phyloP scores from a whole-genome alignment of 2,329 filamentous ascomycete species.

The Ophiocordyceps sinensis region DNA sequence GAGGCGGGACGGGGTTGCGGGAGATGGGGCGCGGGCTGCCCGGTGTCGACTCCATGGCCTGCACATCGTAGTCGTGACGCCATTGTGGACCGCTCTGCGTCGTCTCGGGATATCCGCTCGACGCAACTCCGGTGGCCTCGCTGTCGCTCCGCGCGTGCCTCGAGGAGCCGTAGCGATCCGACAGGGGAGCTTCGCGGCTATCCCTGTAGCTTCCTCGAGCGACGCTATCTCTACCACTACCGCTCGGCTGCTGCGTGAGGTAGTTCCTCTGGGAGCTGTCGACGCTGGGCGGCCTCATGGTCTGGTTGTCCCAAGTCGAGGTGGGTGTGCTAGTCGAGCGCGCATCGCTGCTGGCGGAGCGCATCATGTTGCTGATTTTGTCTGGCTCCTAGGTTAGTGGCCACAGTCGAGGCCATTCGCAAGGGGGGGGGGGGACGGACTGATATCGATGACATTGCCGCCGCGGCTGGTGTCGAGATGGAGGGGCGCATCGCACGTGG shows the following conservation, averaged over 20 bases:
- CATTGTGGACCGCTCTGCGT: constrained; percentile 55
- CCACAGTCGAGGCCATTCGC: constrained; percentile 6
- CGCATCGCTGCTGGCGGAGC: constrained; percentile 56
- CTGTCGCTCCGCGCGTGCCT: constrained; percentile 67
- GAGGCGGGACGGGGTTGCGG: constrained; percentile 79
- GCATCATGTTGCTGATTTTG: constrained; percentile 87
- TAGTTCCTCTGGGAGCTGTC: constrained; percentile 22
- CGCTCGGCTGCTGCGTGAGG: constrained; percentile 16
- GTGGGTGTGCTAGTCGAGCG: constrained; percentile 37
- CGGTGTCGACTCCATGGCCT: constrained; percentile 84
- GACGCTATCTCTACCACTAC: constrained; percentile 14
- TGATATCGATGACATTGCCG: constrained; percentile 83
- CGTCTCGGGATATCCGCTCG: constrained; percentile 67
- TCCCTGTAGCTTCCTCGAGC: constrained; percentile 30
- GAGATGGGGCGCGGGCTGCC: constrained; percentile 56
- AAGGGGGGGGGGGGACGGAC: constrained; percentile 29
- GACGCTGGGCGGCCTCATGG: constrained; percentile 38
- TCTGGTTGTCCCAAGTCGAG: constrained; percentile 55
- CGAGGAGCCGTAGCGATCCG: constrained; percentile 30
- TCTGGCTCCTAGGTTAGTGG: constrained; percentile 37
- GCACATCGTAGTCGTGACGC: constrained; percentile 87
- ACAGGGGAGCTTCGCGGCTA: constrained; percentile 29
- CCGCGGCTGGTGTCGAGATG: constrained; percentile 86
- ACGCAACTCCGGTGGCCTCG: constrained; percentile 55
- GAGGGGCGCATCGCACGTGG: constrained; percentile 81